Evolutionary conservation across 257 asterid genomes (phyloP).

Genomic region (Solanum clarkiae): DNA sequence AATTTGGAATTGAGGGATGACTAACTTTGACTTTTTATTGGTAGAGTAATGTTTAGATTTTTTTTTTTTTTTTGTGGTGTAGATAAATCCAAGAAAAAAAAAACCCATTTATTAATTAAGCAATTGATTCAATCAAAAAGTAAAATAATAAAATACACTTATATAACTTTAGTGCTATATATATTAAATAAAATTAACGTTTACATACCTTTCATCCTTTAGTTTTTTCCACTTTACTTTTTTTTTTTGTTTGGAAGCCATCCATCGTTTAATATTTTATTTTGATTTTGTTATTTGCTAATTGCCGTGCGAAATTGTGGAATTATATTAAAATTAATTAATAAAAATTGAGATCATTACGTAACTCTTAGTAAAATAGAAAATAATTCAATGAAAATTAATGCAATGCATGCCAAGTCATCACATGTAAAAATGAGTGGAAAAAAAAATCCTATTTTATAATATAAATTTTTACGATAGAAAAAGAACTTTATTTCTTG

Average conservation of each 20-base stretch:
- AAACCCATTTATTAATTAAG: neutral
- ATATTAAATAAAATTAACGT: neutral
- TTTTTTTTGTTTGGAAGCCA: neutral
- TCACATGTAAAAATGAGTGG: too few species aligned
- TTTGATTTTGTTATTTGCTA: neutral
- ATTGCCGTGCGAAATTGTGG: neutral
- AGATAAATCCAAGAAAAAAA: neutral
- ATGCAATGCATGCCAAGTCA: too few species aligned
- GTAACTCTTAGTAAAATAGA: neutral
- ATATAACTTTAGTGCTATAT: neutral
- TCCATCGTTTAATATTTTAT: neutral
- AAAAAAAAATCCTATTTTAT: too few species aligned
- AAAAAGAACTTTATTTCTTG: too few species aligned
- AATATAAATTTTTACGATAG: accelerated
- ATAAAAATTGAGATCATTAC: neutral
- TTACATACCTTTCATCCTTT: neutral
- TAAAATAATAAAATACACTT: neutral
- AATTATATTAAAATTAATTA: neutral
- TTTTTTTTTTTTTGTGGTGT: neutral
- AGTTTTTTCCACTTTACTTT: neutral
- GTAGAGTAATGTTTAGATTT: neutral
- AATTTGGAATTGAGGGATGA: neutral
- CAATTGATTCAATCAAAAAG: neutral
- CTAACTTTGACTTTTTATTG: neutral
- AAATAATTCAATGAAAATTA: too few species aligned